Conservation (phyloP, 1,139 yeast species). For the Protomyces gravidus region DNA sequence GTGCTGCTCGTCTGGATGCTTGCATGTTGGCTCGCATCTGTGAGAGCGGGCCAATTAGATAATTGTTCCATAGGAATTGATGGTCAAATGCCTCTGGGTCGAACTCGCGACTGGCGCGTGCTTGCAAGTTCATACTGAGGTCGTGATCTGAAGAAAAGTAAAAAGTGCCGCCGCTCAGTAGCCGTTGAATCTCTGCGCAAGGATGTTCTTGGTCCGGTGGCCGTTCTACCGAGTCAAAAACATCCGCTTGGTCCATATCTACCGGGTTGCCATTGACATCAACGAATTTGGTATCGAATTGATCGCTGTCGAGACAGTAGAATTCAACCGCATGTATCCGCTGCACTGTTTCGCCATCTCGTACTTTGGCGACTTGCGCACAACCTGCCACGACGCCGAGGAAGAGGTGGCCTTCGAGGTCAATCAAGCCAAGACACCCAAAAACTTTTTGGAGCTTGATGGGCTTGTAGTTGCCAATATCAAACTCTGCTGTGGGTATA, state of each 20-base stretch:
- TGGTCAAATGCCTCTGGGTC: slow-evolving; percentile 53
- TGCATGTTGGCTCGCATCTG: slow-evolving; percentile 69
- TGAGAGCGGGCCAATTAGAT: slow-evolving; percentile 78
- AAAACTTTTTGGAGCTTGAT: slow-evolving; percentile 39
- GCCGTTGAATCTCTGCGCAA: slow-evolving; percentile 69
- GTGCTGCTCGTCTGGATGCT: slow-evolving; percentile 47
- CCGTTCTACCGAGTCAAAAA: slow-evolving; percentile 24
- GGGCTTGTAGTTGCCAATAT: slow-evolving; percentile 4
- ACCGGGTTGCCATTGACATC: slow-evolving; percentile 45
- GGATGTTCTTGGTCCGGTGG: slow-evolving; percentile 59
- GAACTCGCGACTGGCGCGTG: slow-evolving; percentile 38
- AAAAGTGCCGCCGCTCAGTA: slow-evolving; percentile 81
- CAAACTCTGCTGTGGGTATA: slow-evolving; percentile 17
- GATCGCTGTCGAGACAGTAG: slow-evolving; percentile 61
- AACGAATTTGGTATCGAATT: slow-evolving; percentile 74
- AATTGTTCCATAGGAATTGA: slow-evolving; percentile 95
- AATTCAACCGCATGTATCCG: slow-evolving; percentile 81
- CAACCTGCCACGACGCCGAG: slow-evolving; percentile 76
- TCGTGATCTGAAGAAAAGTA: slow-evolving; percentile 91
- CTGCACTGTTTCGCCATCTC: slow-evolving; percentile 65
- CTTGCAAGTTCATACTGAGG: slow-evolving; percentile 74
- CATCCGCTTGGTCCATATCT: slow-evolving; percentile 22
- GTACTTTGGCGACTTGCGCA: slow-evolving; percentile 69
- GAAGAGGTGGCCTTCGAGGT: slow-evolving; percentile 51
- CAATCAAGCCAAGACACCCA: slow-evolving; percentile 84